A percentile compares a stretch with the other conserved stretches of the same genome.
Conservation (phyloP, 495 filamentous ascomycete species). For the Hapsidospora chrysogenum region DNA sequence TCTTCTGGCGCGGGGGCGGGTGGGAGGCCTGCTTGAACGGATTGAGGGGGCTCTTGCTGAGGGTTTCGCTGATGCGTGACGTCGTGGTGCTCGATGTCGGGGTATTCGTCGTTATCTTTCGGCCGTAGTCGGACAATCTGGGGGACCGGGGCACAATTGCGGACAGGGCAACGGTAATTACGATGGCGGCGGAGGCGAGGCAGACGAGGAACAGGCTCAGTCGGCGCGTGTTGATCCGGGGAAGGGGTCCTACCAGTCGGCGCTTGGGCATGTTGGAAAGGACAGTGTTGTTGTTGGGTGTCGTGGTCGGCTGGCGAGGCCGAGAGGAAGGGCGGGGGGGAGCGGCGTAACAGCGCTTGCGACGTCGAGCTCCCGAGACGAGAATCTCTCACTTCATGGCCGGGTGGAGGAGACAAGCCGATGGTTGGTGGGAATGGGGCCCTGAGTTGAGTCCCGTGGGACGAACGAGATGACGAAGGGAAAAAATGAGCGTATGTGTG, state of each 20-base stretch:
- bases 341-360: background rate
- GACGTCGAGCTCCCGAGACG: background rate
- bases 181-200: conserved; percentile 11
- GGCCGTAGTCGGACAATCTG: conserved; percentile 17
- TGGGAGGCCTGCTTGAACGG: conserved; percentile 58
- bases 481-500: conserved; percentile 34
- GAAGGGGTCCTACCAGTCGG: background rate
- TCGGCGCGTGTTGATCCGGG: background rate
- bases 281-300: no score
- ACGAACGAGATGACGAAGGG: conserved; percentile 23
- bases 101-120: conserved; percentile 20
- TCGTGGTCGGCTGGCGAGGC: background rate
- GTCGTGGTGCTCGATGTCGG: no score
- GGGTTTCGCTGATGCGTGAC: conserved; percentile 26
- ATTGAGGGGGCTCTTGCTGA: conserved; percentile 25
- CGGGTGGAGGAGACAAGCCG: conserved; percentile 2
- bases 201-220: background rate
- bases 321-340: background rate
- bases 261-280: background rate
- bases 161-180: conserved; percentile 31
- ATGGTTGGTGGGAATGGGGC: no score
- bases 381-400: background rate
- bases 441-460: no score
- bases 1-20: conserved; percentile 52
- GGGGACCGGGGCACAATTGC: conserved; percentile 20